Evolutionary conservation across 2,329 filamentous ascomycete genomes (phyloP).

Genomic region (Fusarium chaquense): DNA sequence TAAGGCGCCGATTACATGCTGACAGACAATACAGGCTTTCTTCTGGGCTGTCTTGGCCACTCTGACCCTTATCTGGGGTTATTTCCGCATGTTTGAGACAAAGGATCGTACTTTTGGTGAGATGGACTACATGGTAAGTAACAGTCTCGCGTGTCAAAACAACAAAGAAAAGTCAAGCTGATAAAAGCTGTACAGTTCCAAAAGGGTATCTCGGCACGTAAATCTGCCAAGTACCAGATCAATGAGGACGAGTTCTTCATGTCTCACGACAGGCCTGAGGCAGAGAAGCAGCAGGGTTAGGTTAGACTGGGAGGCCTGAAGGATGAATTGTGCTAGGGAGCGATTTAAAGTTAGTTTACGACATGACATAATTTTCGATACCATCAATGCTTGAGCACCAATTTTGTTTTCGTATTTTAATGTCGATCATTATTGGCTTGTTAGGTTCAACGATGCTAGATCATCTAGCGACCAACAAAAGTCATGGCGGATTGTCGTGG

Average conservation of each 20-base stretch:
- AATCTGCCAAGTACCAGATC: conserved; percentile 54
- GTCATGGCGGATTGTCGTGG: conserved; percentile 21
- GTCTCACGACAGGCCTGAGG: conserved; percentile 28
- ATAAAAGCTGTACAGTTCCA: conserved; percentile 48
- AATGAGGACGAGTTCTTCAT: conserved; percentile 52
- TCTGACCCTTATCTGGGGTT: conserved; percentile 56
- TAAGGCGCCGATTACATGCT: background rate
- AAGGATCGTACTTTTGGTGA: conserved; percentile 61
- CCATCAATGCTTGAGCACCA: conserved; percentile 16
- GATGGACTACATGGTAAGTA: conserved; percentile 57
- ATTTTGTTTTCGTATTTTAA: conserved; percentile 5
- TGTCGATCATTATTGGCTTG: conserved; percentile 6
- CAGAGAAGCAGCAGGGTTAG: conserved; percentile 30
- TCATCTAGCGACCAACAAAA: conserved; percentile 4
- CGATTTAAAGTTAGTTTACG: background rate
- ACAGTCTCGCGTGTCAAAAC: background rate
- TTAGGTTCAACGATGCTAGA: conserved; percentile 15
- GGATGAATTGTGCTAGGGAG: background rate
- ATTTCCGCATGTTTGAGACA: conserved; percentile 59
- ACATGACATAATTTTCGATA: conserved; percentile 16
- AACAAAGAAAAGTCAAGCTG: conserved; percentile 8
- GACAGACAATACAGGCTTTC: conserved; percentile 51
- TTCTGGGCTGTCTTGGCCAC: conserved; percentile 56
- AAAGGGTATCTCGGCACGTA: conserved; percentile 54
- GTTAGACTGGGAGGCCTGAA: conserved; percentile 4